Percentiles rank a stretch among this genome's conserved stretches.
Evolutionary conservation across 78 protist species (phyloP).

Genomic region (Paratrimastix pyriformis): DNA sequence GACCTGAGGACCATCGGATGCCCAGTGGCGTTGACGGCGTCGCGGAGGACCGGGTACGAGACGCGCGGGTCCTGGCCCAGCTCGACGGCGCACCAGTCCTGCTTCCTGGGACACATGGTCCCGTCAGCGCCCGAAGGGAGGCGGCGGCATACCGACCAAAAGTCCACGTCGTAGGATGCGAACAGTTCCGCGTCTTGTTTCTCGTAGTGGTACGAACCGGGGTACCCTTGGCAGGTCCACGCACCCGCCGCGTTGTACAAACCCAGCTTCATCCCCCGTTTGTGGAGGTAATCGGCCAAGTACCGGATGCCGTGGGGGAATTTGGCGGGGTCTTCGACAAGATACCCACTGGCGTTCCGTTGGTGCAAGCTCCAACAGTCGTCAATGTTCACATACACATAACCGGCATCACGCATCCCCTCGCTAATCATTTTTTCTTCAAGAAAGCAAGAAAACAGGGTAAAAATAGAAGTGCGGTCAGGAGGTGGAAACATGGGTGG

Average conservation of each 20-base stretch:
- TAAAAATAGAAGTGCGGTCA: not conserved
- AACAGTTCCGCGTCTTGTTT: not conserved
- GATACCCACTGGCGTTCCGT: not conserved
- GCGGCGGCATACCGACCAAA: too few species aligned
- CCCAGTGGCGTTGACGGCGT: too few species aligned
- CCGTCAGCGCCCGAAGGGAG: too few species aligned
- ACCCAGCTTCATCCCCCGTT: not conserved
- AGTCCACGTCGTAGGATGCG: not conserved
- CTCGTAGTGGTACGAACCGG: not conserved
- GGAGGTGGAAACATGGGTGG: not conserved
- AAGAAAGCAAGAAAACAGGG: too few species aligned
- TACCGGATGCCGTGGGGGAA: constrained; percentile 32
- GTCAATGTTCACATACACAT: constrained; percentile 20
- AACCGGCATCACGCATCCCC: not conserved
- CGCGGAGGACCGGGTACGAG: too few species aligned
- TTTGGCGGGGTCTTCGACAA: constrained; percentile 16
- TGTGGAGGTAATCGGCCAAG: constrained; percentile 23
- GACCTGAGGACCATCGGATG: too few species aligned
- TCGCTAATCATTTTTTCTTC: not conserved
- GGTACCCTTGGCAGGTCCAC: not conserved
- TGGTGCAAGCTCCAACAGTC: constrained; percentile 16
- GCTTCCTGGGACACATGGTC: too few species aligned
- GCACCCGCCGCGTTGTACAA: not conserved
- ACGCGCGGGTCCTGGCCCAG: too few species aligned
- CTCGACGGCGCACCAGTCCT: too few species aligned